A percentile compares a stretch with the other conserved stretches of the same genome.
phyloP scores from a whole-genome alignment of 345 rosid species.

The Leavenworthia alabamica region DNA sequence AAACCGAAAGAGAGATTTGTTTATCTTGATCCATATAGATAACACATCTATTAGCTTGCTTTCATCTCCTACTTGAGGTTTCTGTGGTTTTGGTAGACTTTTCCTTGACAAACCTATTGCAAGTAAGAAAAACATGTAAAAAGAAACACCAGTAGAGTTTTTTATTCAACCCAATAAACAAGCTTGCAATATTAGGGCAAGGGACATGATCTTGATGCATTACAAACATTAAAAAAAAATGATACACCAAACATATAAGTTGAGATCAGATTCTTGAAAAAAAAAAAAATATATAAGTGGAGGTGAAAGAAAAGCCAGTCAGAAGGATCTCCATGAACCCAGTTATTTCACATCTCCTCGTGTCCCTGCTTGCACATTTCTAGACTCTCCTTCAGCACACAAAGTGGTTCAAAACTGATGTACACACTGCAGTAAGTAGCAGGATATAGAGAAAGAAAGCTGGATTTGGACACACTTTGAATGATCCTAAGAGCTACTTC shows the following conservation, averaged over 20 bases:
- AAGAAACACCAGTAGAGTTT: not conserved
- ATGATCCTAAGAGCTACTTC: constrained; percentile 34
- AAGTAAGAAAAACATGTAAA: too few species aligned
- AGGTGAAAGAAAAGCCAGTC: constrained; percentile 1
- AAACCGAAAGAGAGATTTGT: not conserved
- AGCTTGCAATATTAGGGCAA: constrained; percentile 8
- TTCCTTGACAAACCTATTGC: too few species aligned
- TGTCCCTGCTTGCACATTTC: constrained; percentile 13
- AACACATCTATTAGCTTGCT: not conserved
- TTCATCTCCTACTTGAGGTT: too few species aligned
- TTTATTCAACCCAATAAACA: not conserved
- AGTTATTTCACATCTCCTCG: constrained; percentile 18
- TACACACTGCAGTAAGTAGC: constrained; percentile 21
- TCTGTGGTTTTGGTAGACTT: too few species aligned
- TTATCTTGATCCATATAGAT: not conserved
- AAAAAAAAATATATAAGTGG: constrained; percentile 7
- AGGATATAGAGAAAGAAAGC: constrained; percentile 3
- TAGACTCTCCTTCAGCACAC: constrained; percentile 6
- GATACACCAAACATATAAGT: constrained; percentile 25
- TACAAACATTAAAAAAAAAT: constrained; percentile 25
- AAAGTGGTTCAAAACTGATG: constrained; percentile 32
- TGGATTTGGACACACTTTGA: constrained; percentile 18
- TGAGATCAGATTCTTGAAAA: constrained; percentile 12
- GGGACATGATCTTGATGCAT: constrained; percentile 15
- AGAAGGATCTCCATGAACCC: constrained; percentile 20